phyloP scores from a whole-genome alignment of 2,329 filamentous ascomycete genomes.

The Aspergillus eucalypticola region DNA sequence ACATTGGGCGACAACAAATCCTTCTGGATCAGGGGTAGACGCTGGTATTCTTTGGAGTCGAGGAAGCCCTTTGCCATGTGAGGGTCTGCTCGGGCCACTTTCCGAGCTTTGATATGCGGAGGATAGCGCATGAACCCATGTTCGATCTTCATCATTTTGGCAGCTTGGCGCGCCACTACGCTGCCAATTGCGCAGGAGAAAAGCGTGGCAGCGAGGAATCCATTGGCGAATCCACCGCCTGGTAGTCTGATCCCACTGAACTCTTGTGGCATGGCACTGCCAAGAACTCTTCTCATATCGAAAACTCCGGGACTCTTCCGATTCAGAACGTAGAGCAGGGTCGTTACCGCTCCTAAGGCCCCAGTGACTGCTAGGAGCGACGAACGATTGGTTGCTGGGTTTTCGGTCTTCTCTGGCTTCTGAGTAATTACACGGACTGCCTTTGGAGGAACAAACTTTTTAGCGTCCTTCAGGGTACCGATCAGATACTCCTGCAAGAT shows the following conservation, averaged over 20 bases:
- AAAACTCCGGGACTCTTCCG: constrained; percentile 3
- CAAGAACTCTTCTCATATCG: not conserved
- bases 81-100: constrained; percentile 40
- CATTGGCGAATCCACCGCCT: constrained; percentile 25
- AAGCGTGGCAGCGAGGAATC: constrained; percentile 22
- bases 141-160: constrained; percentile 26
- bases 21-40: constrained; percentile 46
- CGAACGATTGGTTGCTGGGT: constrained; percentile 24
- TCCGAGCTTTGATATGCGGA: constrained; percentile 46
- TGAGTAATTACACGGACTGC: constrained; percentile 25
- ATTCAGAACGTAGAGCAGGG: constrained; percentile 32
- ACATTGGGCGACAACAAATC: constrained; percentile 26
- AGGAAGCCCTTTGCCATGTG: constrained; percentile 51
- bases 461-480: constrained; percentile 34
- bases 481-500: constrained; percentile 40
- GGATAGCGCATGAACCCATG: constrained; percentile 31
- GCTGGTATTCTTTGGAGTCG: constrained; percentile 50
- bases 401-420: constrained; percentile 10
- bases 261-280: constrained; percentile 1
- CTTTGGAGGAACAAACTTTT: constrained; percentile 19
- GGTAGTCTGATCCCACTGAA: constrained; percentile 9
- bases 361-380: constrained; percentile 27
- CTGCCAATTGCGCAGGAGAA: constrained; percentile 17
- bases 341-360: constrained; percentile 33
- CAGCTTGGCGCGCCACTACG: constrained; percentile 15